Evolutionary conservation across 148 eudicot genomes (phyloP), one percentile per base, ranked within the genome.

Genomic region (Tetragonia tetragonoides): DNA sequence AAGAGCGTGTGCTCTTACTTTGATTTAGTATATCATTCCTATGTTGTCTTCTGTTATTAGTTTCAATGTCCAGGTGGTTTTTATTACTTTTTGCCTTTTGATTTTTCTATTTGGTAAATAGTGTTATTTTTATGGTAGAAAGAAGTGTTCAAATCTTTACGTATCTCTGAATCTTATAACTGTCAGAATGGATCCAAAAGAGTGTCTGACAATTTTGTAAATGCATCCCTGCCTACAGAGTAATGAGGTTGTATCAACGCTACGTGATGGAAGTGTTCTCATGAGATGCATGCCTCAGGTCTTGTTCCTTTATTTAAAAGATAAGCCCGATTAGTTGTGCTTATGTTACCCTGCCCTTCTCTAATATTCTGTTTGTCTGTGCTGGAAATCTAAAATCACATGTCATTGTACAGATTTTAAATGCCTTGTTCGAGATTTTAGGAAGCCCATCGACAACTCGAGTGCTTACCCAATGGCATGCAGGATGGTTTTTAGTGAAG

Each of bases 401-500:
- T 60, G 34, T 61, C 60, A 39, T 49, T 80, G 68, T 82, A 64
- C 87, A 86, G 90, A 86, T 88, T 68, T 67, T 88, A 51, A 76
- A 70, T 84, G 84, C 78, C 75, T 74, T 88, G 66, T 74, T 88
- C 71, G 70, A 78, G 73, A 60, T 84, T 79, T 78, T 88, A 69
- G 87, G 76, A 39, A 84, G 83, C 77, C 70, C 75, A 62, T 80
- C 87, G 28, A 56, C 84, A 38, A 82, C 81, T 60, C 77, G 81
- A 21, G 86, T 82, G 64, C 68, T 74, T 61, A 78, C 39, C n/a
- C 90, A 86, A 69, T 82, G 84, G 88, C 88, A 86, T 62, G 75
- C 74, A 42, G 87, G 87, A 70, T 88, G 88, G 88, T 86, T 84
- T 79, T 57, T 88, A 54, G 73, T 84, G 74, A 88, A 88, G 80